Percentiles rank a stretch among this genome's conserved stretches.
Evolutionary conservation across 1,284 basidiomycete species (phyloP).

Genomic region (Prillingera fragicola): DNA sequence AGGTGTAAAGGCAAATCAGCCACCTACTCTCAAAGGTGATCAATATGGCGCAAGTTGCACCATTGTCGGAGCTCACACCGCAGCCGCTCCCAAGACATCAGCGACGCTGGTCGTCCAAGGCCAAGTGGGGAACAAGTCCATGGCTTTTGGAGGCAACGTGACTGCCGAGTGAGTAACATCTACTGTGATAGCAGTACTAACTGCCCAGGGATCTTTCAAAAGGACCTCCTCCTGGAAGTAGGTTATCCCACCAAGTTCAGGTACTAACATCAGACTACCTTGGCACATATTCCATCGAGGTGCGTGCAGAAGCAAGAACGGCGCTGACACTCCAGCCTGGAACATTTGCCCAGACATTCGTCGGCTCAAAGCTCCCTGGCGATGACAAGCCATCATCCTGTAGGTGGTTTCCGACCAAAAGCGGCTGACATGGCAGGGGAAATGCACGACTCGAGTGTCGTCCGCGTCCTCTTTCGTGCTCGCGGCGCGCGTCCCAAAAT

Average conservation of each 20-base stretch:
- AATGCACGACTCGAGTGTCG: conserved; percentile 35
- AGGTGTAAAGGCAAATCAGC: neutral
- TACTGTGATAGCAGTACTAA: neutral
- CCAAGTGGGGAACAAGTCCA: conserved; percentile 24
- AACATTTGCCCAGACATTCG: conserved; percentile 33
- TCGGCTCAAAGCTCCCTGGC: conserved; percentile 34
- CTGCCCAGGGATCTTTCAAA: conserved; percentile 31
- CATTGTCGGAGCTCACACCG: too few relatives aligned
- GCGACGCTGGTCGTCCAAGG: conserved; percentile 14
- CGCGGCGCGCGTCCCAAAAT: conserved; percentile 33
- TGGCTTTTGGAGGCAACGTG: conserved; percentile 10
- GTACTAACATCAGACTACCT: conserved; percentile 35
- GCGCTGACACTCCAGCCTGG: conserved; percentile 19
- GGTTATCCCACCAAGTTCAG: neutral
- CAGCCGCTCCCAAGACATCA: conserved; percentile 1
- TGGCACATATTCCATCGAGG: conserved; percentile 34
- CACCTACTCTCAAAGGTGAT: too few relatives aligned
- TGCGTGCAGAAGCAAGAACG: conserved; percentile 6
- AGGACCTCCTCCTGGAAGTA: conserved; percentile 33
- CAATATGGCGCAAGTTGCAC: too few relatives aligned
- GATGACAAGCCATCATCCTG: too few relatives aligned
- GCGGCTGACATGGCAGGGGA: conserved; percentile 19
- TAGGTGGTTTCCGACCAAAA: neutral
- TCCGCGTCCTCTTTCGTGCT: conserved; percentile 39
- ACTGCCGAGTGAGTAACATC: conserved; percentile 28